Evolutionary conservation across 2,329 filamentous ascomycete genomes (phyloP), one percentile per base, ranked within the genome.

Genomic region (Chaetomium globosum): DNA sequence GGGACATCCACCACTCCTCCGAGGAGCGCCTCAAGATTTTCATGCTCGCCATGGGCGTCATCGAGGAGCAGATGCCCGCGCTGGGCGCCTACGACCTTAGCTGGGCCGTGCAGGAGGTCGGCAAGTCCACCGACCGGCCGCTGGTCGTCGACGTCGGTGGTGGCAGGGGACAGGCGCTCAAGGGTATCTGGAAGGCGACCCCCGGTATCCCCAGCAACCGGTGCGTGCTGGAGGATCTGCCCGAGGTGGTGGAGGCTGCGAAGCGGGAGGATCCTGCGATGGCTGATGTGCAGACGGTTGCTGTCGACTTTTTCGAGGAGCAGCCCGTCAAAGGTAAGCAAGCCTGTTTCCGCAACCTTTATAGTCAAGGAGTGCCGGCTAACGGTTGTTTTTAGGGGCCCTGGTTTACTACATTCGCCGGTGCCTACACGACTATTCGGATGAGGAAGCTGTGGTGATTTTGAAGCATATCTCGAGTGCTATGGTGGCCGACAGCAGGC

Each of bases 111-210:
- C 54, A 63, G 0, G 59, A 65, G 7, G 58, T 65, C 0, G n/a
- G 31, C 2, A 62, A 66, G 8, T 13, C 59, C 3, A 8, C 48
- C 2, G 61, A 69, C 1, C 66, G 74, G 4, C 71, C 70, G 2
- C 65, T 79, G 0, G 74, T 74, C 0, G 76, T 77, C 48, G 78
- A 77, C n/a, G 69, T 79, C 2, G 77, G 75, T 9, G 77, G 77
- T 3, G 73, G 74, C 52, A 77, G 75, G 46, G 77, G 77, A 0
- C 75, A 79, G 48, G 75, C 78, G 28, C 46, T 79, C n/a, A 72
- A 73, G 33, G 75, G 75, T 59, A 77, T 79, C 43, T 68, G 71
- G 3, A 56, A 68, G 1, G 60, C 64, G 2, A 74, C 78, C 10
- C 74, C 75, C 0, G 67, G 70, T 7, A 61, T 72, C 1, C 67